These are phyloP conservation scores for Coemansia sp. DNA, from an alignment of 192 early-diverging fungal genomes.

Conservation along the genomic window DNA sequence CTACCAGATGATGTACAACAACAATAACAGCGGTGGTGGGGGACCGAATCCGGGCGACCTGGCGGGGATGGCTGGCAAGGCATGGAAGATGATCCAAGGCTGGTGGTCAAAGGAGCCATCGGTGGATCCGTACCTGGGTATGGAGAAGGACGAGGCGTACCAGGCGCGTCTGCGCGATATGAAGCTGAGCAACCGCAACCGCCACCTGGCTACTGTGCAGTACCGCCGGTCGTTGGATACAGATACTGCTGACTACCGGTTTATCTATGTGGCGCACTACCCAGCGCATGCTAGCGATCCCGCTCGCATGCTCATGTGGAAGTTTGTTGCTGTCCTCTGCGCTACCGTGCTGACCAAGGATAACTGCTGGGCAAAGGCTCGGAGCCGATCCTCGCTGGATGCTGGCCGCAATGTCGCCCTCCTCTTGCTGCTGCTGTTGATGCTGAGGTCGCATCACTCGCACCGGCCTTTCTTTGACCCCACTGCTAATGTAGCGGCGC, in stretches of 20 bases:
- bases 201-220: constrained; percentile 57
- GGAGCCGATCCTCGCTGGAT: constrained; percentile 52
- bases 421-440: constrained; percentile 51
- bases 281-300: constrained; percentile 55
- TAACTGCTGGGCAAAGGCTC: constrained; percentile 58
- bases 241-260: constrained; percentile 59
- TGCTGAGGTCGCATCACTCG: constrained; percentile 58
- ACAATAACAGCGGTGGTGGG: constrained; percentile 9
- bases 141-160: constrained; percentile 51
- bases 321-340: constrained; percentile 53
- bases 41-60: not conserved
- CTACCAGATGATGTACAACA: constrained; percentile 29
- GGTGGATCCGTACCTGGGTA: constrained; percentile 42
- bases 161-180: constrained; percentile 49
- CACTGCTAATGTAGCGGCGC: constrained; percentile 56
- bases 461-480: constrained; percentile 61
- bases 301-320: constrained; percentile 58
- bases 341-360: constrained; percentile 58
- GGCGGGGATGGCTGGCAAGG: constrained; percentile 6
- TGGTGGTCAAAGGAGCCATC: constrained; percentile 17
- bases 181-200: constrained; percentile 44
- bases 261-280: constrained; percentile 58
- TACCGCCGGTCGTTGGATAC: constrained; percentile 56
- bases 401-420: constrained; percentile 49
- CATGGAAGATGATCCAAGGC: constrained; percentile 37